These are phyloP conservation scores for Cantharellus anzutake DNA, from an alignment of 768 basidiomycete genomes.

Conservation along the genomic window DNA sequence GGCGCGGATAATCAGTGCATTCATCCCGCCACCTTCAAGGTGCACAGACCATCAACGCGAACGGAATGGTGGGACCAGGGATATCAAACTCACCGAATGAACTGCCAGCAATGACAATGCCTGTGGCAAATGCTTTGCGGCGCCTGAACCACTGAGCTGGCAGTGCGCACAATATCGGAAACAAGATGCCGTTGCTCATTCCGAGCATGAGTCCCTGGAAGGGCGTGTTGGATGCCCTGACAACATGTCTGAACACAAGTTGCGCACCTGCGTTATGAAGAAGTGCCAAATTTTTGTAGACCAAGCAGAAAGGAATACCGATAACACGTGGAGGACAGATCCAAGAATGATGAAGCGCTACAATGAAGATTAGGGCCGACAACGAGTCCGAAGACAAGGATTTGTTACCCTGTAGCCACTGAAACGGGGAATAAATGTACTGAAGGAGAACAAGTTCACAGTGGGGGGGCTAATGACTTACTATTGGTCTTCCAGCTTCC, in stretches of 20 bases:
- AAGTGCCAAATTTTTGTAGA: slow-evolving; percentile 9
- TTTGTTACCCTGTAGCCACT: not conserved
- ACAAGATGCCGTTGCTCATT: slow-evolving; percentile 3
- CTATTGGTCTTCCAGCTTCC: slow-evolving; percentile 9
- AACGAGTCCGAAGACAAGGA: not conserved
- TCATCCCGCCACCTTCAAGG: slow-evolving; percentile 6
- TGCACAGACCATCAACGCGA: not conserved
- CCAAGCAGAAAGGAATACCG: slow-evolving; percentile 6
- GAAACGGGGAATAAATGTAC: not conserved
- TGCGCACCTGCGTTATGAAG: slow-evolving; percentile 8
- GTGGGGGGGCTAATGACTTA: not conserved
- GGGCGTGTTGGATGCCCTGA: not conserved
- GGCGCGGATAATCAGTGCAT: slow-evolving; percentile 15
- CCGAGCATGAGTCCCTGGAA: slow-evolving; percentile 3
- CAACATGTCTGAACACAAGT: not conserved
- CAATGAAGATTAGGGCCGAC: not conserved
- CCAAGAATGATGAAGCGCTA: slow-evolving; percentile 8
- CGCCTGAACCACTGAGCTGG: slow-evolving; percentile 9
- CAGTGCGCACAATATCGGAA: slow-evolving; percentile 5
- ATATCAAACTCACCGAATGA: slow-evolving; percentile 6
- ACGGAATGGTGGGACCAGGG: not conserved
- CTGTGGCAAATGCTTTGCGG: slow-evolving; percentile 7
- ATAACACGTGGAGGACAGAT: slow-evolving; percentile 1
- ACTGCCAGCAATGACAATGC: slow-evolving; percentile 8
- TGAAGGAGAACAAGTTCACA: not conserved